Evolutionary conservation across 345 rosid species (phyloP), one percentile per base, ranked within the genome.

Genomic region (Citrus maxima): DNA sequence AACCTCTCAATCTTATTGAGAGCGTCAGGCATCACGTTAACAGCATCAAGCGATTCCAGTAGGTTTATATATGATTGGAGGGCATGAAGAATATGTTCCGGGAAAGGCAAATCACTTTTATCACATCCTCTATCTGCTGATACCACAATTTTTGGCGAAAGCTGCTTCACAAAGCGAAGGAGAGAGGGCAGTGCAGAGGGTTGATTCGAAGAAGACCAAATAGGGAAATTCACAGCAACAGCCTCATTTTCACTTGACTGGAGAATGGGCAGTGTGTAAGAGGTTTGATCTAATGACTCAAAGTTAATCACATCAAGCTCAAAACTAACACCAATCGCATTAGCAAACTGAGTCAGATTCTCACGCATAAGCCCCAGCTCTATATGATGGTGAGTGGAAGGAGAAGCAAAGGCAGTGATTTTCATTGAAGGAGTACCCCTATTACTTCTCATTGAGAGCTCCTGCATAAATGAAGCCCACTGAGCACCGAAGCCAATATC

Each of bases 401-500:
- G 88, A 66, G 92, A 88, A 38, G 84, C 87, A 77, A 87, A 87
- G 38, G 88, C 88, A 35, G 90, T 88, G 77, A 87, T 88, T 85
- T 80, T 87, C 80, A 88, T 73, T 16, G 85, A 80, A 6, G 87
- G 90, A 74, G 82, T 70, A 65, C 83, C 84, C 67, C 86, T 82
- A 67, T 78, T 85, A 77, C 80, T 80, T 82, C 84, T 81, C 76
- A 82, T 70, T 21, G 89, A 84, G 77, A 88, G 89, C 80, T 88
- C 91, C 79, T 87, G 90, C 87, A 88, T 88, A 74, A 88, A 87
- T 34, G 90, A 88, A 79, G 92, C 92, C 92, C 92, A 88, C 67
- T 88, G 92, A 79, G 86, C 92, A 75, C 92, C 92, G 80, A 84
- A 84, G 18, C 88, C 90, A 75, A 88, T 85, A 85, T 87, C 92